A percentile compares a stretch with the other conserved stretches of the same genome.
Conservation (phyloP, 139 green algal species). For the Haematococcus lacustris region DNA sequence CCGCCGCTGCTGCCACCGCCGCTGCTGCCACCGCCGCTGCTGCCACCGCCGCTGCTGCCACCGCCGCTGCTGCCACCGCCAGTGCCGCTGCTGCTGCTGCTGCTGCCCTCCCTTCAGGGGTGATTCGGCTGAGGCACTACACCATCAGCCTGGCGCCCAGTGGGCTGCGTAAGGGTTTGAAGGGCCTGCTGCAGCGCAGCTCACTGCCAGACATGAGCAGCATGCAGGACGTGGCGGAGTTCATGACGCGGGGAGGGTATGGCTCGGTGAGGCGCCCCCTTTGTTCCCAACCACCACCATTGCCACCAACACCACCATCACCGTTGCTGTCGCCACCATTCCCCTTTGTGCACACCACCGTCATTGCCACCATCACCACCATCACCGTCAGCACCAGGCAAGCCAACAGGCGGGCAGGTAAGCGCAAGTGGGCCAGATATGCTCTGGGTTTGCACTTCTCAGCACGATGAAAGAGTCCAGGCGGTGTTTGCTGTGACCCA, state of each 20-base stretch:
- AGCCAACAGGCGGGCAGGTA: not conserved
- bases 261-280: conserved; percentile 60
- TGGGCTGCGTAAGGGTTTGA: conserved; percentile 73
- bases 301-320: not conserved
- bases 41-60: too few relatives aligned
- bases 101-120: too few relatives aligned
- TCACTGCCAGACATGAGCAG: conserved; percentile 66
- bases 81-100: not conserved
- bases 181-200: conserved; percentile 59
- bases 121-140: conserved; percentile 86
- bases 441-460: not conserved
- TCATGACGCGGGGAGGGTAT: conserved; percentile 76
- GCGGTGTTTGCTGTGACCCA: too few relatives aligned
- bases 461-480: not conserved
- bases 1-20: too few relatives aligned
- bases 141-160: conserved; percentile 61
- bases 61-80: too few relatives aligned
- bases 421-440: not conserved
- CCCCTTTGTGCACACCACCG: not conserved
- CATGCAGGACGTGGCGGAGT: conserved; percentile 80
- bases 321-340: not conserved
- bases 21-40: too few relatives aligned
- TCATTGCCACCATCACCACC: not conserved
- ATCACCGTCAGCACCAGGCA: not conserved
- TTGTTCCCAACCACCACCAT: not conserved